Conservation (phyloP, 2,329 filamentous ascomycete genomes). For the Biscogniauxia marginata region DNA sequence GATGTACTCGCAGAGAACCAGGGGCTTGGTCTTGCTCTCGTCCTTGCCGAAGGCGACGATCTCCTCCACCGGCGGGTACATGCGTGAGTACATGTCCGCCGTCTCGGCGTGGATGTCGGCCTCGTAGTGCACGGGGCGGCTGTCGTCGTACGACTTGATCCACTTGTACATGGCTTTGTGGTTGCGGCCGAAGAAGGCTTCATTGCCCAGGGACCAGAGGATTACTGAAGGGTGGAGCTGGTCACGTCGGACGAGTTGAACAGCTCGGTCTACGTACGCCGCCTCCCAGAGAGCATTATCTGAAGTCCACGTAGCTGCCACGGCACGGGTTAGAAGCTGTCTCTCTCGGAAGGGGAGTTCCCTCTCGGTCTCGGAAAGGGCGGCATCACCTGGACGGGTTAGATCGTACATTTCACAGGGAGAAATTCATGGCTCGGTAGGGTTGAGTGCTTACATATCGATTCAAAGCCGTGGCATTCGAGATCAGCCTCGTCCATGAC, state of each 20-base stretch:
- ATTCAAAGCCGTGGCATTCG: conserved; percentile 40
- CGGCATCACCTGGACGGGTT: conserved; percentile 27
- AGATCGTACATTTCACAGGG: conserved; percentile 1
- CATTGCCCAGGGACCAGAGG: conserved; percentile 67
- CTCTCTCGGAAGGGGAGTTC: conserved; percentile 30
- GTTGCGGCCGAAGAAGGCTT: conserved; percentile 65
- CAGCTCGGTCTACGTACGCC: conserved; percentile 64
- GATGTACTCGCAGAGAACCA: conserved; percentile 50
- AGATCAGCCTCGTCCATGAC: conserved; percentile 50
- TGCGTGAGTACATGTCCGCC: conserved; percentile 60
- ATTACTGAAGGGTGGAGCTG: conserved; percentile 65
- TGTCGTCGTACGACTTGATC: conserved; percentile 54
- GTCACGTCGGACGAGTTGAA: conserved; percentile 61
- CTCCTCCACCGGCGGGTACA: conserved; percentile 54
- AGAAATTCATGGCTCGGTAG: background rate
- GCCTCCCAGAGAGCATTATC: conserved; percentile 57
- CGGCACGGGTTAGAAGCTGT: conserved; percentile 33
- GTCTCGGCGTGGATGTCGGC: conserved; percentile 54
- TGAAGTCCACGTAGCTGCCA: conserved; percentile 48
- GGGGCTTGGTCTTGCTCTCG: conserved; percentile 43
- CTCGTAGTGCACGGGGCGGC: conserved; percentile 61
- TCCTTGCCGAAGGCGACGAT: conserved; percentile 38
- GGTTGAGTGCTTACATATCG: conserved; percentile 16
- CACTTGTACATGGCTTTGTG: conserved; percentile 62
- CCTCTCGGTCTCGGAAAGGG: conserved; percentile 27